Base-by-base conservation (phyloP, 2,329 filamentous ascomycete genomes). In the Thielaviopsis ethacetica region DNA sequence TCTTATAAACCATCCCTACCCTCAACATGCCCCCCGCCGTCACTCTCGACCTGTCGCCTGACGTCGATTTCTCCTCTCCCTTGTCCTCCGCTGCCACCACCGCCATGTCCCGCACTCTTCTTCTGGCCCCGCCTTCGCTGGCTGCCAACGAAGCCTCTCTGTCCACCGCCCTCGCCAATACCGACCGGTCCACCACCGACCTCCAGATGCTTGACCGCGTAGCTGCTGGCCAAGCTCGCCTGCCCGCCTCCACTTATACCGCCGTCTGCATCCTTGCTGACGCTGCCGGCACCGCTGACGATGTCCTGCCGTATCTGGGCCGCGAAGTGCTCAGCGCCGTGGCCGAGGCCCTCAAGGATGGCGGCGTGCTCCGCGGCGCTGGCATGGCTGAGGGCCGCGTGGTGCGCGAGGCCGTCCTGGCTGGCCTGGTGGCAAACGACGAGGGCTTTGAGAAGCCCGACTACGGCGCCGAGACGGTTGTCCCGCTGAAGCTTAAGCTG, bases 191-290 rank as follows among this genome's bases (percentile, higher is more conserved):
- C 63, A 76, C 79, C 53, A 91, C 90, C 62, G 93, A 98, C 68
- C 78, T 98, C 57, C 93, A 97, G 71, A 98, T 98, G 93, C 86
- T 98, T 62, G 93, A 98, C 73, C 88, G 93, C 56, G 80, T 98
- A 49, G 83, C 87, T 1, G 81, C 87, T 41, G 89, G 89, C 62
- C 77, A 95, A 44, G 88, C 93, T 60, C 76, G 83, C 7, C 82
- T 98, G 0, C 86, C 91, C 1, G 65, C 80, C 58, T 75, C 81
- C 54, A 86, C 87, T 58, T 98, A 98, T 75, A 88, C 94, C 69
- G 73, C 86, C 51, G 80, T 97, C 51, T 80, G 96, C 54, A 79
- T 98, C 58, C 83, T 97, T 63, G 85, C 87, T 63, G 88, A 91
- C 70, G 78, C 84, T 60, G 83, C 88, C 67, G 83, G 83, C 63